Evolutionary conservation across 2,329 filamentous ascomycete genomes (phyloP).

Genomic region (Colletotrichum cuscutae): DNA sequence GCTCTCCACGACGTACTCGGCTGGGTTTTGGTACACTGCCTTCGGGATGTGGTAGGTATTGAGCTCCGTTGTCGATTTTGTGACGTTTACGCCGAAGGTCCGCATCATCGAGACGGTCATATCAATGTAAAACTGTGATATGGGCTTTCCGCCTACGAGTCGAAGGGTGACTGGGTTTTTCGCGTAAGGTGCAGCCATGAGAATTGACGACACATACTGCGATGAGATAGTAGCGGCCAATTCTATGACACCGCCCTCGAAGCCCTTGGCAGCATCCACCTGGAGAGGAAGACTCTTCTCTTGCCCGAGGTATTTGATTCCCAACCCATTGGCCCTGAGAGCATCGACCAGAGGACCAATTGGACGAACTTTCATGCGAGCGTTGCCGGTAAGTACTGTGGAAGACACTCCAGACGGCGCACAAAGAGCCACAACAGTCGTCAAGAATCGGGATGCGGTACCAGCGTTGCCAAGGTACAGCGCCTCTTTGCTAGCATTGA

Average conservation of each 20-base stretch:
- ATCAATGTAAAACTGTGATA: constrained; percentile 96
- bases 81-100: constrained; percentile 85
- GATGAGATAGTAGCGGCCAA: constrained; percentile 95
- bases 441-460: constrained; percentile 94
- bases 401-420: constrained; percentile 71
- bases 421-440: constrained; percentile 89
- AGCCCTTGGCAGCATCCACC: constrained; percentile 83
- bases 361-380: constrained; percentile 94
- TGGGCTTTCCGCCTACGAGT: constrained; percentile 95
- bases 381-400: constrained; percentile 91
- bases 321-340: constrained; percentile 85
- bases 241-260: constrained; percentile 88
- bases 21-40: constrained; percentile 83
- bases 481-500: constrained; percentile 79
- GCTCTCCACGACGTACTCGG: constrained; percentile 91
- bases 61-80: constrained; percentile 78
- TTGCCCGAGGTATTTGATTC: constrained; percentile 85
- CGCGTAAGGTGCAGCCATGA: constrained; percentile 97
- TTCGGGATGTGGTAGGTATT: constrained; percentile 96
- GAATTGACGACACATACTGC: constrained; percentile 97
- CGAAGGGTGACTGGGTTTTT: constrained; percentile 92
- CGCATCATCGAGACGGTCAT: constrained; percentile 99
- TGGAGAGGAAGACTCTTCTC: constrained; percentile 85
- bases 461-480: constrained; percentile 97
- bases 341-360: constrained; percentile 95